Base-by-base conservation (phyloP, 73 alveolate species). In the Uronychia setigera region DNA sequence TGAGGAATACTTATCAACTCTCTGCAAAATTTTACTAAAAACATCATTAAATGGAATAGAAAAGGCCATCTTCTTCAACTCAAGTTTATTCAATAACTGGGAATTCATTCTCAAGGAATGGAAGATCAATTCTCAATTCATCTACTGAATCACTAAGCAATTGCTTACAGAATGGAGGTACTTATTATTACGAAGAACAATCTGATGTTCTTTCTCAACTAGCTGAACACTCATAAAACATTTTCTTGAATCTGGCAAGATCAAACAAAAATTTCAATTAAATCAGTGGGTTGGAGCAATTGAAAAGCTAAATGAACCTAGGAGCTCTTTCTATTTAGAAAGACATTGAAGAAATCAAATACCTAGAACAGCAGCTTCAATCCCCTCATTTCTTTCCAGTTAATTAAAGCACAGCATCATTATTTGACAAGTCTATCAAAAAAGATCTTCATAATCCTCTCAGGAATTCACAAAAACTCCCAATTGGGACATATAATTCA, bases 1-100 rank as follows among this genome's bases (percentile, higher is more conserved):
- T 86, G 77, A 35, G 92, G 85, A 85, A 93, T 94, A 60, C 93
- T 0, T 76, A 26, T 11, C 60, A 29, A 26, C 83, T 87, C 26
- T 87, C 89, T 30, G 5, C n/a, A 5, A 31, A 76, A 9, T 76
- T 28, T 30, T 26, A 76, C 29, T 5, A 9, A 26, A 76, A 76
- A 76, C 59, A 46, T 76, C 26, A 13, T 5, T 5, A 76, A 29
- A 5, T 9, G 29, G 26, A 80, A 80, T 78, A 87, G 57, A 46
- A 32, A 74, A 25, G 57, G 76, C 35, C 67, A 46, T 46, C 67
- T 46, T 46, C 67, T 46, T 46, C 67, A 5, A 11, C 67, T 19
- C 19, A 46, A 46, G 19, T 46, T 46, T 46, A 46, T 19, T 11
- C 67, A 46, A 11, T 5, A 5, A 46, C 19, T n/a, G n/a, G n/a